Evolutionary conservation across 305 asterid genomes (phyloP).

Genomic region (Ajuga reptans): DNA sequence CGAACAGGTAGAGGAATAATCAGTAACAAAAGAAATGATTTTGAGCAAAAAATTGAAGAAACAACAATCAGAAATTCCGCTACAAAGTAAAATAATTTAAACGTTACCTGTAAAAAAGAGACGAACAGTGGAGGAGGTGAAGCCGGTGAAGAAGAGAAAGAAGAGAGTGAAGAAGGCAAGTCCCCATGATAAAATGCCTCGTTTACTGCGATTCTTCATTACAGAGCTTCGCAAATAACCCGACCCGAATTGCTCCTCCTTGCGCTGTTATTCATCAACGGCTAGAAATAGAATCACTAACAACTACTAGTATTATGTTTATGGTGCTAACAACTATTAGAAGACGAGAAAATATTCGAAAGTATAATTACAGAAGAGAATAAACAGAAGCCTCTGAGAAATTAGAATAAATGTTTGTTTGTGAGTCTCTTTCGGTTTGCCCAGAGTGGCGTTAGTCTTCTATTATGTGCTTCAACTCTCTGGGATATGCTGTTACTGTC

Average conservation of each 20-base stretch:
- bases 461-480: neutral
- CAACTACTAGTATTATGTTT: too few relatives aligned
- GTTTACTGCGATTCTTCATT: slow-evolving; percentile 40
- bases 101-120: slow-evolving; percentile 29
- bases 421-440: neutral
- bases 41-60: neutral
- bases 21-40: neutral
- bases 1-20: neutral
- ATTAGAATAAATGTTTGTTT: neutral
- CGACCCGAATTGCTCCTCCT: neutral
- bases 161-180: slow-evolving; percentile 16
- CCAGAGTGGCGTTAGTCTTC: slow-evolving; percentile 18
- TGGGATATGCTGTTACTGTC: slow-evolving; percentile 1
- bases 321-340: neutral
- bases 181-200: slow-evolving; percentile 21
- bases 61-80: too few relatives aligned
- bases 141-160: slow-evolving; percentile 28
- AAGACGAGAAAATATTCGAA: neutral
- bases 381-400: neutral
- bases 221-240: neutral
- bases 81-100: neutral
- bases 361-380: neutral
- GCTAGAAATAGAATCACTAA: neutral
- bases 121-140: slow-evolving; percentile 29
- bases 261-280: neutral